A percentile compares a stretch with the other conserved stretches of the same genome.
Evolutionary conservation across 345 rosid species (phyloP).

Genomic region (Toxicodendron radicans): DNA sequence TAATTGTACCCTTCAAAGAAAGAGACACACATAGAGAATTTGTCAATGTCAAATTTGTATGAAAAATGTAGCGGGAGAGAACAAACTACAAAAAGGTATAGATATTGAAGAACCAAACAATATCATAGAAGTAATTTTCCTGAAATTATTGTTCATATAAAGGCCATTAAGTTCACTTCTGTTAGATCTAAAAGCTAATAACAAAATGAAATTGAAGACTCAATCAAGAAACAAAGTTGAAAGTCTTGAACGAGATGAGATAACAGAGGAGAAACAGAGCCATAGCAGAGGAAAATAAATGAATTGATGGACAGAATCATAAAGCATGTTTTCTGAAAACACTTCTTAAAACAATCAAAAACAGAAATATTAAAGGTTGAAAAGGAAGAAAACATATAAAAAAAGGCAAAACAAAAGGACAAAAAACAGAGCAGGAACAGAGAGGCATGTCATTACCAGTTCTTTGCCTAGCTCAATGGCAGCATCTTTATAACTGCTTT

Average conservation of each 20-base stretch:
- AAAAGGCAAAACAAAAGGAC: neutral
- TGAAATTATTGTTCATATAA: neutral
- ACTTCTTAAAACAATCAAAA: neutral
- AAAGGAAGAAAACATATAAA: neutral
- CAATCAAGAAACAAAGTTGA: neutral
- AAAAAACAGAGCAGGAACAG: neutral
- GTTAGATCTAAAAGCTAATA: neutral
- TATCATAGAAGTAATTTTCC: neutral
- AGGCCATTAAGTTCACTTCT: neutral
- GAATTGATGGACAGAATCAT: neutral
- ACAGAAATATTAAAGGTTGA: neutral
- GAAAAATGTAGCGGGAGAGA: neutral
- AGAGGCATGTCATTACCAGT: constrained; percentile 42
- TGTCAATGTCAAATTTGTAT: constrained; percentile 1
- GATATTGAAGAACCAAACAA: neutral
- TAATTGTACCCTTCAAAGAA: neutral
- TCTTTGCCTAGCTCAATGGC: constrained; percentile 81
- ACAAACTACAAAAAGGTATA: neutral
- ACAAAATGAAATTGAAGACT: neutral
- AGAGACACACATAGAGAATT: neutral
- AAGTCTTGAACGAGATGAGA: neutral
- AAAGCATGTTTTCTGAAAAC: neutral
- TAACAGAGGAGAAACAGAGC: constrained; percentile 4
- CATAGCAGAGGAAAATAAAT: neutral
- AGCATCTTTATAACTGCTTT: constrained; percentile 70